Percentiles rank a stretch among this genome's conserved stretches.
These are phyloP conservation scores for Suillus decipiens DNA, from an alignment of 768 basidiomycete genomes.

Conservation along the genomic window DNA sequence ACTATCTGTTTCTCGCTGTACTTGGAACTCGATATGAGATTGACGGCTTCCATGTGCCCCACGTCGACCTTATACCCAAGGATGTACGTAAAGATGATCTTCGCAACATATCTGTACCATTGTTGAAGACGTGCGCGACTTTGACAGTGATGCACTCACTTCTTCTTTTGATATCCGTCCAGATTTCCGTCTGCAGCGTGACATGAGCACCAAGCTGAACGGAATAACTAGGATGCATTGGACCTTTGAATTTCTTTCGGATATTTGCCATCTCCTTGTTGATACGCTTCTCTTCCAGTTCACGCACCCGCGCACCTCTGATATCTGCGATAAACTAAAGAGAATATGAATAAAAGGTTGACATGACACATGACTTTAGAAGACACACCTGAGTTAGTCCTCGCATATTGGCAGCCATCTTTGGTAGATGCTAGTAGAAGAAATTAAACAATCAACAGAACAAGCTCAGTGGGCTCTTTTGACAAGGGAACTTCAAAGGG, in stretches of 20 bases:
- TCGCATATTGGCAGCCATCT: slow-evolving; percentile 89
- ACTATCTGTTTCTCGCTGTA: slow-evolving; percentile 99
- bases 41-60: slow-evolving; percentile 99
- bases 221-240: slow-evolving; percentile 11
- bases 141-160: slow-evolving; percentile 48
- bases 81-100: slow-evolving; percentile 99
- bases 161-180: slow-evolving; percentile 92
- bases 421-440: background rate
- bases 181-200: slow-evolving; percentile 70
- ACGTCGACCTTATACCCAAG: slow-evolving; percentile 98
- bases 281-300: slow-evolving; percentile 97
- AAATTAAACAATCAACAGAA: background rate
- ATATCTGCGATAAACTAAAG: slow-evolving; percentile 97
- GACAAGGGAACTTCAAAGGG: background rate
- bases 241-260: slow-evolving; percentile 97
- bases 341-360: slow-evolving; percentile 1
- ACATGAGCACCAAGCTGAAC: slow-evolving; percentile 11
- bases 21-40: slow-evolving; percentile 91
- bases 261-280: slow-evolving; percentile 99
- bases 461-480: background rate
- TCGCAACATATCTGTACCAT: slow-evolving; percentile 85
- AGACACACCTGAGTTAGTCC: slow-evolving; percentile 83
- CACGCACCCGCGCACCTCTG: slow-evolving; percentile 92
- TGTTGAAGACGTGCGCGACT: slow-evolving; percentile 13
- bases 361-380: background rate